Conservation (phyloP, 768 basidiomycete genomes). For the Suillus clintonianus region DNA sequence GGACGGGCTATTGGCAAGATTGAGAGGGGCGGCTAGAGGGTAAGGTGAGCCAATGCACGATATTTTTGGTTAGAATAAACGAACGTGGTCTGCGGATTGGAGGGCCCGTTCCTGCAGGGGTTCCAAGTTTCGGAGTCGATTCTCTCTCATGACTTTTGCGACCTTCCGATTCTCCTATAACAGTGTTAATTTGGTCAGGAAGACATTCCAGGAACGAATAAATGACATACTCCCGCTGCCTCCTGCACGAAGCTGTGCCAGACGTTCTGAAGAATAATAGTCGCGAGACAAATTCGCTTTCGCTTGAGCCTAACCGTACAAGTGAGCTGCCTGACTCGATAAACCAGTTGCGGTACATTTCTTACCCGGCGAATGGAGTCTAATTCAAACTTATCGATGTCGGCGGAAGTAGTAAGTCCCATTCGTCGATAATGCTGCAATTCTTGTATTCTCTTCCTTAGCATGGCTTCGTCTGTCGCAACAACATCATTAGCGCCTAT, state of each 20-base stretch:
- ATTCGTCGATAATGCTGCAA: constrained; percentile 87
- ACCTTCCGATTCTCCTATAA: constrained; percentile 50
- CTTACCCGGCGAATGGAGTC: constrained; percentile 75
- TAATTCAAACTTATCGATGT: constrained; percentile 86
- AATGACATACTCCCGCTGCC: constrained; percentile 49
- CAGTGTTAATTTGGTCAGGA: no score
- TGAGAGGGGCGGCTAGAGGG: constrained; percentile 62
- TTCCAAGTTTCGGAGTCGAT: constrained; percentile 52
- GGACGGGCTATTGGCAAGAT: constrained; percentile 87
- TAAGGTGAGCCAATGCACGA: constrained; percentile 1
- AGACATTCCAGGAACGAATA: no score
- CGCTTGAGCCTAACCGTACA: constrained; percentile 51
- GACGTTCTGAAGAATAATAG: constrained; percentile 53
- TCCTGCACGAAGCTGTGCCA: constrained; percentile 47
- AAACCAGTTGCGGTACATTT: not conserved
- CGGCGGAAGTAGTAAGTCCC: constrained; percentile 81
- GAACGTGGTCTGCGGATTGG: constrained; percentile 45
- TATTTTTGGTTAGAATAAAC: constrained; percentile 14
- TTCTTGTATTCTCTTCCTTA: constrained; percentile 88
- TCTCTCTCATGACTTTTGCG: constrained; percentile 64
- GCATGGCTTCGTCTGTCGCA: constrained; percentile 74
- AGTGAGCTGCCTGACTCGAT: not conserved
- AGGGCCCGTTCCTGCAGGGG: constrained; percentile 37
- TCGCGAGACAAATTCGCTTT: constrained; percentile 62
- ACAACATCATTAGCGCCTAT: not conserved